These are phyloP conservation scores for Colletotrichum godetiae DNA, from an alignment of 2,329 filamentous ascomycete species.

Conservation along the genomic window DNA sequence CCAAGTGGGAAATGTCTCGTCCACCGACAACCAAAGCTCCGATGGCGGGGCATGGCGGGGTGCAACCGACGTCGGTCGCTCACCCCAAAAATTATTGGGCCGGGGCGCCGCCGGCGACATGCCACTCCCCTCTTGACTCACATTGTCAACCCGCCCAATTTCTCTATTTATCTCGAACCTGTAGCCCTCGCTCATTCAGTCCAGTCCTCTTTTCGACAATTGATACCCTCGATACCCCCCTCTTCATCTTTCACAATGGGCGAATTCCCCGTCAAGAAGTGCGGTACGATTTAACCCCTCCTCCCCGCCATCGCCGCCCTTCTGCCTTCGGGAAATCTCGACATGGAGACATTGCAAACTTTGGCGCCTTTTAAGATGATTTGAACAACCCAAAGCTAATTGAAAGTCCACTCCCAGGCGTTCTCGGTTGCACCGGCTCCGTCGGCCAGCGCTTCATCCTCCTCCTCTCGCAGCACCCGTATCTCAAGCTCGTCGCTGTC, in stretches of 20 bases:
- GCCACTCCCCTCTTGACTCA: conserved; percentile 33
- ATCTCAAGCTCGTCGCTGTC: conserved; percentile 87
- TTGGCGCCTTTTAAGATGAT: conserved; percentile 10
- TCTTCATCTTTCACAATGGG: conserved; percentile 36
- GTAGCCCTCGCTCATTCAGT: neutral
- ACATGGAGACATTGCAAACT: neutral
- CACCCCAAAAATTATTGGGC: conserved; percentile 21
- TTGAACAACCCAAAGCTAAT: conserved; percentile 7
- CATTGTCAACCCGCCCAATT: conserved; percentile 15
- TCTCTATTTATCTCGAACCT: conserved; percentile 3
- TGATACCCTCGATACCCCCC: conserved; percentile 13
- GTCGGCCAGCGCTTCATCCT: conserved; percentile 97
- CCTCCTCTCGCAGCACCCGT: conserved; percentile 87
- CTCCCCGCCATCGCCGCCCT: conserved; percentile 29
- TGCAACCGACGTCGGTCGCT: conserved; percentile 34
- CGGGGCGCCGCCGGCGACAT: conserved; percentile 19
- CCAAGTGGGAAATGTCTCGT: neutral
- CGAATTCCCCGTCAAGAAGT: conserved; percentile 68
- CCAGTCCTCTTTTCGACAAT: neutral
- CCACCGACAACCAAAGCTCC: conserved; percentile 15
- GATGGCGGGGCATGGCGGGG: conserved; percentile 39
- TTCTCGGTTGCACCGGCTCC: conserved; percentile 92
- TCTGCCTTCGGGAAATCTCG: conserved; percentile 23
- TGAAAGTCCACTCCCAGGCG: conserved; percentile 57
- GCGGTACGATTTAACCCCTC: conserved; percentile 56